Conservation (phyloP, 2,329 filamentous ascomycete species). For the Aspergillus sojae region DNA sequence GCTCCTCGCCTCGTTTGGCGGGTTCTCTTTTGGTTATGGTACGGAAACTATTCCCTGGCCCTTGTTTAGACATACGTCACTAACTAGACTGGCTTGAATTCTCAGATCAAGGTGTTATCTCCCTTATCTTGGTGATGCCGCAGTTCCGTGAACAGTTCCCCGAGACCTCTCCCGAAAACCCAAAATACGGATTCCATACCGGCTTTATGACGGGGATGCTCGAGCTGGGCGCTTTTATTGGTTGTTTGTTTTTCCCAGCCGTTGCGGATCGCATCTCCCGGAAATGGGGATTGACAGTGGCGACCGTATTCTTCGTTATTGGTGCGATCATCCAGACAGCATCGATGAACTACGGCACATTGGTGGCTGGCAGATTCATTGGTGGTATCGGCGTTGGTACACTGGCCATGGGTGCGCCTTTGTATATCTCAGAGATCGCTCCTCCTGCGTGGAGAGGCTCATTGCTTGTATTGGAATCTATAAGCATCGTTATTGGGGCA, state of each 20-base stretch:
- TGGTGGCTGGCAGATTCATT: slow-evolving; percentile 40
- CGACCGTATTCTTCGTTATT: slow-evolving; percentile 41
- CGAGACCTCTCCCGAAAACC: slow-evolving; percentile 38
- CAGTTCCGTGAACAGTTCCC: slow-evolving; percentile 49
- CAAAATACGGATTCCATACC: slow-evolving; percentile 30
- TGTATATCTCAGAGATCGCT: slow-evolving; percentile 54
- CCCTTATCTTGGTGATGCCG: slow-evolving; percentile 50
- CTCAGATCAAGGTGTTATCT: slow-evolving; percentile 34
- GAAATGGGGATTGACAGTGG: slow-evolving; percentile 43
- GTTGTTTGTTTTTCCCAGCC: slow-evolving; percentile 44
- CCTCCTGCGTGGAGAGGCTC: slow-evolving; percentile 30
- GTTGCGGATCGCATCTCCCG: slow-evolving; percentile 42
- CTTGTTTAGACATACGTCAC: not conserved
- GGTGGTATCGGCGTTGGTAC: slow-evolving; percentile 42
- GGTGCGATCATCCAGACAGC: slow-evolving; percentile 47
- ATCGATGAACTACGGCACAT: slow-evolving; percentile 26
- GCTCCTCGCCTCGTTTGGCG: slow-evolving; percentile 46
- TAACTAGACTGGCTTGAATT: not conserved
- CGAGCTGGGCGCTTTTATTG: slow-evolving; percentile 34
- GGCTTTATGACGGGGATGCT: slow-evolving; percentile 51
- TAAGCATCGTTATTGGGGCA: slow-evolving; percentile 29
- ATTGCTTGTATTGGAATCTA: slow-evolving; percentile 24
- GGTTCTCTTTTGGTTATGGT: slow-evolving; percentile 48
- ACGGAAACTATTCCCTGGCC: not conserved
- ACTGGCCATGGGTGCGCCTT: slow-evolving; percentile 46